Evolutionary conservation across 1,284 basidiomycete genomes (phyloP).

Genomic region (Vanrija pseudolonga): DNA sequence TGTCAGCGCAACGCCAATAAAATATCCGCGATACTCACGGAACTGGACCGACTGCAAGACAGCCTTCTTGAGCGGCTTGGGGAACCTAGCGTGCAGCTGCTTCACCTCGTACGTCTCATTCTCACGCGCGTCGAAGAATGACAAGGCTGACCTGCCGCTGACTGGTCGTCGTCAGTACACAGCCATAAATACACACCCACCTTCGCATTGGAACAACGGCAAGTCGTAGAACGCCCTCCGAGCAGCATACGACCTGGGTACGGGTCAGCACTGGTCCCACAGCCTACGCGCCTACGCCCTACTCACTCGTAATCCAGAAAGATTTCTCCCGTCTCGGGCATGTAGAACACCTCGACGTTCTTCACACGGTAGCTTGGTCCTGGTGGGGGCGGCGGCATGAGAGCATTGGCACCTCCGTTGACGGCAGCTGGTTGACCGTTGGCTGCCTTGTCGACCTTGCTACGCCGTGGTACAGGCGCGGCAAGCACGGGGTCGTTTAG

Average conservation of each 20-base stretch:
- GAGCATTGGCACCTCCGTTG: background rate
- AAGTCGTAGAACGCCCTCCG: slow-evolving; percentile 90
- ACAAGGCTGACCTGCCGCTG: slow-evolving; percentile 85
- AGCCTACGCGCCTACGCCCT: background rate
- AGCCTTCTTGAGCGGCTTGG: slow-evolving; percentile 84
- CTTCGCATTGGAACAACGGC: slow-evolving; percentile 54
- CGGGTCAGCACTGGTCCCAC: slow-evolving; percentile 9
- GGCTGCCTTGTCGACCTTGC: slow-evolving; percentile 4
- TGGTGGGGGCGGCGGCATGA: background rate
- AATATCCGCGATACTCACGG: slow-evolving; percentile 60
- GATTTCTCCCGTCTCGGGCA: slow-evolving; percentile 88
- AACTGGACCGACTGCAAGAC: slow-evolving; percentile 91
- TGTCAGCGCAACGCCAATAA: background rate
- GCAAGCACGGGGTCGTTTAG: slow-evolving; percentile 15
- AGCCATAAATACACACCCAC: slow-evolving; percentile 16
- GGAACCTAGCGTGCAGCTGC: slow-evolving; percentile 84
- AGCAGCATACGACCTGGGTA: slow-evolving; percentile 72
- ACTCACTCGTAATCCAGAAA: slow-evolving; percentile 90
- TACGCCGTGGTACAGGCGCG: background rate
- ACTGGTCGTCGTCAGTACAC: slow-evolving; percentile 51
- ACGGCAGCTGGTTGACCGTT: slow-evolving; percentile 5
- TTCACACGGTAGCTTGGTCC: slow-evolving; percentile 22
- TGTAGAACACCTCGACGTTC: slow-evolving; percentile 70
- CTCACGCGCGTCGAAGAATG: slow-evolving; percentile 89
- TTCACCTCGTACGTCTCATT: slow-evolving; percentile 85